A percentile compares a stretch with the other conserved stretches of the same genome.
These are phyloP conservation scores for Tetragonia tetragonoides DNA, from an alignment of 148 eudicot species.

Conservation along the genomic window DNA sequence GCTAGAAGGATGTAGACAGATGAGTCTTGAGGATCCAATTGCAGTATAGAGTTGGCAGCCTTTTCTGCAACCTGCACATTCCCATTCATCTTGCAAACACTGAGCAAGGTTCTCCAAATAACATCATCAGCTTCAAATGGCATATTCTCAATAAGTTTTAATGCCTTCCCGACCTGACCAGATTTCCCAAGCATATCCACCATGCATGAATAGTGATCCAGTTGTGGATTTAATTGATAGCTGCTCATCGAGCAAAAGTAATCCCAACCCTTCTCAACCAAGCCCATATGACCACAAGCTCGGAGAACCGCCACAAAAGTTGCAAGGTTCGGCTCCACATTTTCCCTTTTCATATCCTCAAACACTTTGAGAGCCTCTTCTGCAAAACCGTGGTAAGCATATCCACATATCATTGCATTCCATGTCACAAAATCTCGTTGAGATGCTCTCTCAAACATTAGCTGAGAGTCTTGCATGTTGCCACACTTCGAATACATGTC, in stretches of 20 bases:
- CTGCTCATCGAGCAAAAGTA: constrained; percentile 59
- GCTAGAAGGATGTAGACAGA: constrained; percentile 67
- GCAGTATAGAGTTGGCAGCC: constrained; percentile 59
- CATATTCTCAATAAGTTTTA: constrained; percentile 66
- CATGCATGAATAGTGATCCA: constrained; percentile 86
- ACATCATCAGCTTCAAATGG: constrained; percentile 84
- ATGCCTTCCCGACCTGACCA: constrained; percentile 59
- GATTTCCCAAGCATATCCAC: constrained; percentile 80
- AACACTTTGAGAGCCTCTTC: constrained; percentile 58
- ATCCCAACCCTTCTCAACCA: constrained; percentile 56
- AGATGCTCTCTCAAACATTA: constrained; percentile 56
- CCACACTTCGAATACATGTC: constrained; percentile 98
- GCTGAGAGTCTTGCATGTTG: constrained; percentile 63
- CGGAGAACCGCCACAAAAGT: constrained; percentile 83
- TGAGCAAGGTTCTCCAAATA: constrained; percentile 86
- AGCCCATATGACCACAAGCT: constrained; percentile 89
- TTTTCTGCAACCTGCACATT: constrained; percentile 80
- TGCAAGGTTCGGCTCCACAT: constrained; percentile 75
- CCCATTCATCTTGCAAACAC: constrained; percentile 77
- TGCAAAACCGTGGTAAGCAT: constrained; percentile 83
- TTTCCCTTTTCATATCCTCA: constrained; percentile 58
- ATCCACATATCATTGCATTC: constrained; percentile 85
- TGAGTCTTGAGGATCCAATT: constrained; percentile 80
- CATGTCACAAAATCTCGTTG: constrained; percentile 80
- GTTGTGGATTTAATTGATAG: constrained; percentile 60